Evolutionary conservation across 2,329 filamentous ascomycete species (phyloP), one percentile per base, ranked within the genome.

Genomic region (Diaporthe vexans): DNA sequence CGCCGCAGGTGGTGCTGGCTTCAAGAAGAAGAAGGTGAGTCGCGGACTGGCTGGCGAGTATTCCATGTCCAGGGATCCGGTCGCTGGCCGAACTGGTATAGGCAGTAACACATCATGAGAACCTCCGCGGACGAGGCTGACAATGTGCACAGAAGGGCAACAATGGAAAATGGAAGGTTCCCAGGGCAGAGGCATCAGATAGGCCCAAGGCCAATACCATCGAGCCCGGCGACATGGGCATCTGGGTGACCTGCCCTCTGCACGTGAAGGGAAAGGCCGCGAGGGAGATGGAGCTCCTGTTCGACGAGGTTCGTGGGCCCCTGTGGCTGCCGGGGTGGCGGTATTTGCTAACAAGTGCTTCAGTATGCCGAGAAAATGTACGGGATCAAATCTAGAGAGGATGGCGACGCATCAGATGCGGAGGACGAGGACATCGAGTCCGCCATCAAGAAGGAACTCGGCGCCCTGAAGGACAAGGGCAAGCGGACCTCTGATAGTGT

Each of bases 191-290:
- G 43, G 79, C 77, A 85, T 57, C 83, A 84, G 26, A 81, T 83
- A 67, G 37, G 68, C 81, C 83, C 75, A 83, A 83, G 77, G 86
- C 86, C 54, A 86, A 83, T 52, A 80, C 82, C 17, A 83, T 95
- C 63, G 90, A 94, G 78, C 86, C 92, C 7, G 93, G 93, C 7
- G 93, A 95, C 79, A 86, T 88, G 70, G 94, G 94, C 7, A 91
- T 96, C 74, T 96, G 93, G 93, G 92, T 92, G 37, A 95, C 94
- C 0, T 95, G 93, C 81, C 91, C 92, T 69, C 89, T 92, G 80
- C 90, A 90, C 77, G 92, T 93, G 85, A 93, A 94, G 82, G 87
- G 86, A 56, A 93, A 91, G 82, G 93, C 93, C 19, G 88, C 93
- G 3, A 85, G 87, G 67, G 94, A 96, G 81, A 87, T 95, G 76